Percentiles rank a stretch among this genome's conserved stretches.
phyloP scores from a whole-genome alignment of 2,329 filamentous ascomycete genomes.

The Nemania sp. region DNA sequence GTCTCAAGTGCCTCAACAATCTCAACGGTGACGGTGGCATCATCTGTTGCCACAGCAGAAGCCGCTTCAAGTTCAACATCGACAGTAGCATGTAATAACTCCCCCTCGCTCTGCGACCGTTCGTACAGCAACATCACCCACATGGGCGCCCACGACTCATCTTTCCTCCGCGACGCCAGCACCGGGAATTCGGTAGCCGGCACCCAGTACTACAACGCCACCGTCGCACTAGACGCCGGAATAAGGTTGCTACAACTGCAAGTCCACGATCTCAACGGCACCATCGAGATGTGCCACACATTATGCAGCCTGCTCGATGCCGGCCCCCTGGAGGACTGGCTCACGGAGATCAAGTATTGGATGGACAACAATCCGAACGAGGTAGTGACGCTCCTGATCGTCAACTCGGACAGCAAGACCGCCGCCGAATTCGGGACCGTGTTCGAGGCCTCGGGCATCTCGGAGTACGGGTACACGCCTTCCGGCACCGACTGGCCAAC shows the following conservation, averaged over 20 bases:
- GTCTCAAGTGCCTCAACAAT: neutral
- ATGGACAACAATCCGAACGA: slow-evolving; percentile 77
- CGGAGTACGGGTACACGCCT: slow-evolving; percentile 68
- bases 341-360: slow-evolving; percentile 74
- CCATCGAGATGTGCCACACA: slow-evolving; percentile 77
- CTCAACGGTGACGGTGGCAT: neutral
- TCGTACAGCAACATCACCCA: slow-evolving; percentile 82
- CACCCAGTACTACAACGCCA: slow-evolving; percentile 81
- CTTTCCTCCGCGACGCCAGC: slow-evolving; percentile 75
- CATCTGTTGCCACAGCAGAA: slow-evolving; percentile 29
- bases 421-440: slow-evolving; percentile 66
- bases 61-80: slow-evolving; percentile 38
- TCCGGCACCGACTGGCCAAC: slow-evolving; percentile 72
- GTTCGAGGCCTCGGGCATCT: slow-evolving; percentile 68
- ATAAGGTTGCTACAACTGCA: slow-evolving; percentile 78
- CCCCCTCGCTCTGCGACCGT: slow-evolving; percentile 76
- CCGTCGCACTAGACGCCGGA: slow-evolving; percentile 75
- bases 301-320: slow-evolving; percentile 76
- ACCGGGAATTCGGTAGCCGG: slow-evolving; percentile 73
- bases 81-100: slow-evolving; percentile 80
- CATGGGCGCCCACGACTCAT: slow-evolving; percentile 80
- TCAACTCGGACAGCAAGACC: slow-evolving; percentile 68
- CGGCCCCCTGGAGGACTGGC: slow-evolving; percentile 73
- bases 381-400: slow-evolving; percentile 78
- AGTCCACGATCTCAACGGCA: slow-evolving; percentile 71